These are phyloP conservation scores for Laetiporus sulphureus DNA, from an alignment of 1,284 basidiomycete species.

Conservation along the genomic window DNA sequence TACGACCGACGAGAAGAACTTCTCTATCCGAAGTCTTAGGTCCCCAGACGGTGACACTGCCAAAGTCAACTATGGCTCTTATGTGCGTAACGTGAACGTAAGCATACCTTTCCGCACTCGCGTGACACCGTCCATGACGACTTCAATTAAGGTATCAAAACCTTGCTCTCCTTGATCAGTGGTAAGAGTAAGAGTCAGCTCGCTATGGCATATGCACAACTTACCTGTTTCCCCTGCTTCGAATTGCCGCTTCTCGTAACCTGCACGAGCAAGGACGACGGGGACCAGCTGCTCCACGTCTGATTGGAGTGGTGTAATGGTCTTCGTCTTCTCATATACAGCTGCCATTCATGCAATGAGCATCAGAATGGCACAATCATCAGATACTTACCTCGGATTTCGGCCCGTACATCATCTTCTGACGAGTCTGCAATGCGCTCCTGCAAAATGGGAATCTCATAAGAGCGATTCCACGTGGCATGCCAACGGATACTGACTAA, in stretches of 20 bases:
- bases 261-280: conserved; percentile 58
- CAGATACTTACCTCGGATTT: too few relatives aligned
- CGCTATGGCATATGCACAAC: conserved; percentile 8
- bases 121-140: conserved; percentile 54
- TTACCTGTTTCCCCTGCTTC: conserved; percentile 41
- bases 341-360: conserved; percentile 31
- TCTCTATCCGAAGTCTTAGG: conserved; percentile 69
- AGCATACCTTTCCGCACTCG: conserved; percentile 48
- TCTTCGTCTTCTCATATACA: conserved; percentile 50
- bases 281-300: conserved; percentile 66
- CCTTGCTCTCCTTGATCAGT: conserved; percentile 38
- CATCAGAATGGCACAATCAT: neutral
- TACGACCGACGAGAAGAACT: conserved; percentile 71
- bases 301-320: conserved; percentile 43
- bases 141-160: conserved; percentile 43
- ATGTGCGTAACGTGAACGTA: neutral
- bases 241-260: conserved; percentile 52
- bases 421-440: too few relatives aligned
- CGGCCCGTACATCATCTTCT: neutral
- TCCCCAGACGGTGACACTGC: conserved; percentile 41
- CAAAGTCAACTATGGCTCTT: neutral
- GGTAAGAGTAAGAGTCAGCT: conserved; percentile 3
- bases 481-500: conserved; percentile 48
- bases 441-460: too few relatives aligned
- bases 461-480: too few relatives aligned